phyloP scores from a whole-genome alignment of 2,329 filamentous ascomycete genomes.

The Camillea tinctor region DNA sequence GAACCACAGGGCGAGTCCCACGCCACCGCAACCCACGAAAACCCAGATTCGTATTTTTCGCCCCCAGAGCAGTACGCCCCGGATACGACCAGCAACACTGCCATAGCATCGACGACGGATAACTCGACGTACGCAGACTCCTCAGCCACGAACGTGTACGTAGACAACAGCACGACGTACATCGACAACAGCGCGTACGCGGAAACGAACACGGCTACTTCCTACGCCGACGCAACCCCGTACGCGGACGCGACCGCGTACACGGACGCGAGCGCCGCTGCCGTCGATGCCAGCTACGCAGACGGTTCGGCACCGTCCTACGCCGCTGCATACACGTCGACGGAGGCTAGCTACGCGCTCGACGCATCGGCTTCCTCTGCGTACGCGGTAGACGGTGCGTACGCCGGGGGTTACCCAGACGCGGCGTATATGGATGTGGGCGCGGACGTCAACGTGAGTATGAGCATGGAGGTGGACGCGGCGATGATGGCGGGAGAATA shows the following conservation, averaged over 20 bases:
- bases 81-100: neutral
- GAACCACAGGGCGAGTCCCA: neutral
- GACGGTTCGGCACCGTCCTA: no score
- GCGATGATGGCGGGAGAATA: constrained; percentile 3
- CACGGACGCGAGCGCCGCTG: no score
- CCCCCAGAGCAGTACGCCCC: neutral
- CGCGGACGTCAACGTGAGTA: constrained; percentile 4
- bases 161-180: neutral
- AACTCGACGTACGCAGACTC: neutral
- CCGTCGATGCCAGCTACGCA: no score
- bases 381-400: neutral
- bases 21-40: neutral
- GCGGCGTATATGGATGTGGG: constrained; percentile 4
- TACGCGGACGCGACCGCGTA: no score
- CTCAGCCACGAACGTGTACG: neutral
- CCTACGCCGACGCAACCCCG: no score
- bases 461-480: constrained; percentile 2
- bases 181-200: neutral
- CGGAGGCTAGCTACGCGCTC: no score
- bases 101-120: neutral
- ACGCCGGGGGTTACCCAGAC: no score
- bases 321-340: no score
- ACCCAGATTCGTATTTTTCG: neutral
- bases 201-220: neutral
- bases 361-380: no score